These are phyloP conservation scores for Pestalotiopsis sp. DNA, from an alignment of 2,329 filamentous ascomycete species.

Conservation along the genomic window DNA sequence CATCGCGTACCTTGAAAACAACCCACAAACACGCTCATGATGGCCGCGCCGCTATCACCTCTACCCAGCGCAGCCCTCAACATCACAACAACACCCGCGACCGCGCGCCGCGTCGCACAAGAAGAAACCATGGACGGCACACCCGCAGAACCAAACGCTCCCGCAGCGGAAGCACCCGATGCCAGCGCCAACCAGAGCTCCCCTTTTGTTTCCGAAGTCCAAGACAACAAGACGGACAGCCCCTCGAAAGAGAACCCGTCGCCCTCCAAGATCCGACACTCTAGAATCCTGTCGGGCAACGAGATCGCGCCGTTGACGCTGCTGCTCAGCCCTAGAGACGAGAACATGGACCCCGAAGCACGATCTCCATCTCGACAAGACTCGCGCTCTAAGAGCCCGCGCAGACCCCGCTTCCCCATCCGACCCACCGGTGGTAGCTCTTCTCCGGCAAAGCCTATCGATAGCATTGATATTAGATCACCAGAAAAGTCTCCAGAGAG, in stretches of 20 bases:
- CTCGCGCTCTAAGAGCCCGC: conserved; percentile 38
- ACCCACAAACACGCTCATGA: conserved; percentile 18
- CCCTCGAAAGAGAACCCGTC: conserved; percentile 47
- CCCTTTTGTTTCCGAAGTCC: conserved; percentile 19
- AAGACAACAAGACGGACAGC: conserved; percentile 13
- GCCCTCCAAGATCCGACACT: conserved; percentile 52
- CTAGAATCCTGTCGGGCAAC: conserved; percentile 59
- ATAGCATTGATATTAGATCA: conserved; percentile 31
- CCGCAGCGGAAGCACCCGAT: not conserved
- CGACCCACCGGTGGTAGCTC: not conserved
- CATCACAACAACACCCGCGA: conserved; percentile 35
- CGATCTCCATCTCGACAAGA: conserved; percentile 11
- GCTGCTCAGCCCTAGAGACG: conserved; percentile 41
- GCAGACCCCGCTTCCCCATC: conserved; percentile 40
- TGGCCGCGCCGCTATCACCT: conserved; percentile 45
- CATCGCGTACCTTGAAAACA: not conserved
- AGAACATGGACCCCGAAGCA: conserved; percentile 26
- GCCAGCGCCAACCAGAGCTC: conserved; percentile 16
- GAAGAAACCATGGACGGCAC: conserved; percentile 18
- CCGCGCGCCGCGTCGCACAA: conserved; percentile 27
- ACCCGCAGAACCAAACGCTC: not conserved
- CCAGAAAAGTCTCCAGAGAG: conserved; percentile 62
- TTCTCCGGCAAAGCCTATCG: conserved; percentile 61
- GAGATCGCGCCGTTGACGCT: conserved; percentile 63
- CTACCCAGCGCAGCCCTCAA: conserved; percentile 42